Percentiles rank a stretch among this genome's conserved stretches.
Evolutionary conservation across 192 early-diverging fungal genomes (phyloP).

Genomic region (Chytriomyces sp.): DNA sequence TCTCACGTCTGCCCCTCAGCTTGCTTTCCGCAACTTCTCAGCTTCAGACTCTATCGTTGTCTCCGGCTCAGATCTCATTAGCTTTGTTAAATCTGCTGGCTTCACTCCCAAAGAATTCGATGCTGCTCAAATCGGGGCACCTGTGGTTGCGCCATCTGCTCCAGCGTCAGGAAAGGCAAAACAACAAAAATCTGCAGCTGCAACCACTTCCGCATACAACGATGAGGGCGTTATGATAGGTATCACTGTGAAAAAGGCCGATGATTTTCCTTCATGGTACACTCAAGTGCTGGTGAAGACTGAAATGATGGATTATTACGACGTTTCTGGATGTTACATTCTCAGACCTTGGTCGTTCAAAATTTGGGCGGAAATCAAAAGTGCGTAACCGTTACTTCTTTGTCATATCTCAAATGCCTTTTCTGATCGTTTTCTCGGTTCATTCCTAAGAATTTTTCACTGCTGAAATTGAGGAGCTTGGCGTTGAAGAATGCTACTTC

Average conservation of each 20-base stretch:
- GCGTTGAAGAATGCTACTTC: slow-evolving; percentile 98
- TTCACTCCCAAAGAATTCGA: slow-evolving; percentile 59
- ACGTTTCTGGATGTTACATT: slow-evolving; percentile 98
- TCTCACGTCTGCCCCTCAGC: slow-evolving; percentile 55
- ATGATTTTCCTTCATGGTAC: slow-evolving; percentile 94
- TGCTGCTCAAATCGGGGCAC: slow-evolving; percentile 54
- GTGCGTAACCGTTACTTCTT: slow-evolving; percentile 49
- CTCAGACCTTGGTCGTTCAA: slow-evolving; percentile 93
- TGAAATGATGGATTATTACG: slow-evolving; percentile 99
- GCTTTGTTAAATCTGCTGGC: slow-evolving; percentile 60
- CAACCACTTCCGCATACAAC: slow-evolving; percentile 55
- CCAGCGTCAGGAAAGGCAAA: slow-evolving; percentile 7
- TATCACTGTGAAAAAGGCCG: slow-evolving; percentile 84
- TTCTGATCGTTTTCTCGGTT: slow-evolving; percentile 18
- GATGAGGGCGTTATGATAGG: slow-evolving; percentile 73
- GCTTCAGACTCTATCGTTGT: slow-evolving; percentile 65
- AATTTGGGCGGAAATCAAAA: slow-evolving; percentile 96
- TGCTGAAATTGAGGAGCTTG: slow-evolving; percentile 83
- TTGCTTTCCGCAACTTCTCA: slow-evolving; percentile 74
- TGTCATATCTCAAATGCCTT: neutral
- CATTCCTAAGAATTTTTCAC: slow-evolving; percentile 80
- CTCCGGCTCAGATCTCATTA: slow-evolving; percentile 56
- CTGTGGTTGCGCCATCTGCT: slow-evolving; percentile 44
- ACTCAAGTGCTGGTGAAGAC: slow-evolving; percentile 84
- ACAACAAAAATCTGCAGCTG: slow-evolving; percentile 43